A percentile compares a stretch with the other conserved stretches of the same genome.
Evolutionary conservation across 768 basidiomycete species (phyloP).

Genomic region (Gyrodon lividus): DNA sequence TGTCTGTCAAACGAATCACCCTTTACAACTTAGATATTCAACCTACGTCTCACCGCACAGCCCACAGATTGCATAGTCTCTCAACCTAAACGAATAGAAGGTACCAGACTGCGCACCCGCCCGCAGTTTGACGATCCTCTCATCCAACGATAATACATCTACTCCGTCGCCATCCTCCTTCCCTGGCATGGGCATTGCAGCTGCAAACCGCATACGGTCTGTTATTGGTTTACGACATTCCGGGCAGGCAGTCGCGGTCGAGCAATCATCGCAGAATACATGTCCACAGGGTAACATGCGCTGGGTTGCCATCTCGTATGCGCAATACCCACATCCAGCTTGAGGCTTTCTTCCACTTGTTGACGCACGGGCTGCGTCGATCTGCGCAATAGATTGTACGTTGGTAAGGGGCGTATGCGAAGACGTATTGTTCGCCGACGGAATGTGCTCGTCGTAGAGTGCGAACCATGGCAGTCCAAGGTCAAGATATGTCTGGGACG

Average conservation of each 20-base stretch:
- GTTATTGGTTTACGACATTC: background rate
- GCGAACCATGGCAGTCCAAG: slow-evolving; percentile 15
- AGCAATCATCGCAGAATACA: background rate
- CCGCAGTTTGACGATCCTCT: background rate
- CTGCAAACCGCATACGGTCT: background rate
- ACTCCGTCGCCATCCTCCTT: background rate
- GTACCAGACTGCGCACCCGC: background rate
- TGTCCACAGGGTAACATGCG: background rate
- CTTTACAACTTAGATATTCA: no score
- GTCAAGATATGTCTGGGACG: slow-evolving; percentile 11
- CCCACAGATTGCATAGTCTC: background rate
- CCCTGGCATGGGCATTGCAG: background rate
- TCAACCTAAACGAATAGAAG: background rate
- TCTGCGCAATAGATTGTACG: background rate
- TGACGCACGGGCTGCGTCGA: background rate
- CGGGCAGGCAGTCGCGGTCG: background rate
- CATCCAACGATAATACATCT: background rate
- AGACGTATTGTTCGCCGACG: slow-evolving; percentile 10
- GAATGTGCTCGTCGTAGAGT: slow-evolving; percentile 20
- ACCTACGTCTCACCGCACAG: background rate
- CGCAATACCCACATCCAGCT: background rate
- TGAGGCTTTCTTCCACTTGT: background rate
- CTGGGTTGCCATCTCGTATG: background rate
- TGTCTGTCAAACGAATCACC: background rate
- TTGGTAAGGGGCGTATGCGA: background rate